Evolutionary conservation across 306 rosid genomes (phyloP), one percentile per base, ranked within the genome.

Genomic region (Chamaecrista fasciculata): DNA sequence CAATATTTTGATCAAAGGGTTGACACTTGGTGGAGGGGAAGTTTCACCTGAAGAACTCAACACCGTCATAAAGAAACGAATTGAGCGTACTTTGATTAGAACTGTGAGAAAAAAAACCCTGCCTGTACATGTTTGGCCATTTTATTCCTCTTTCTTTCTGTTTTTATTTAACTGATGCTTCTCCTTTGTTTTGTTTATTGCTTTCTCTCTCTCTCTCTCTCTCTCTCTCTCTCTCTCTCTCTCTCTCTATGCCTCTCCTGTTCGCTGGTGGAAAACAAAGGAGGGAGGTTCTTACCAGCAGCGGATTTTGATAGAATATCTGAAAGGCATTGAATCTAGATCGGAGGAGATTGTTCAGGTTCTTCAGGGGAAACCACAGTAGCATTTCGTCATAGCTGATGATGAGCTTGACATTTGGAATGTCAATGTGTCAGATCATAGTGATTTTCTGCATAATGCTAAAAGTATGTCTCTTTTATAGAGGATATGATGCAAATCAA

Each of bases 281-380:
- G 97, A 90, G 80, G 97, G 97, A 63, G 98, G 96, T 73, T 94
- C 97, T 64, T 90, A 90, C 84, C 94, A 84, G 82, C 97, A 94
- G 76, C 82, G 95, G 5, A 77, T 88, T 74, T 90, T 94, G 47
- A 74, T 83, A 0, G 92, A 93, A 80, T 93, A 88, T 78, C 80
- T 93, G 71, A 90, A 86, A 61, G 97, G 96, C 75, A 93, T 93
- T 4, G 87, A 90, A 81, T 79, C 82, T 6, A 82, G 98, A 78
- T 79, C 87, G 0, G 82, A 85, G 70, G 92, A 94, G 58, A 76
- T 90, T 76, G 90, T 85, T 74, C 84, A 59, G 77, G 76, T 79
- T 51, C 85, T 94, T 69, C 81, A 82, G 82, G 89, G 92, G 47
- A 86, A 79, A 44, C 66, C 58, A 20, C 73, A 80, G 61, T 83